Base-by-base conservation (phyloP, 257 asterid species). In the Mitragyna speciosa region DNA sequence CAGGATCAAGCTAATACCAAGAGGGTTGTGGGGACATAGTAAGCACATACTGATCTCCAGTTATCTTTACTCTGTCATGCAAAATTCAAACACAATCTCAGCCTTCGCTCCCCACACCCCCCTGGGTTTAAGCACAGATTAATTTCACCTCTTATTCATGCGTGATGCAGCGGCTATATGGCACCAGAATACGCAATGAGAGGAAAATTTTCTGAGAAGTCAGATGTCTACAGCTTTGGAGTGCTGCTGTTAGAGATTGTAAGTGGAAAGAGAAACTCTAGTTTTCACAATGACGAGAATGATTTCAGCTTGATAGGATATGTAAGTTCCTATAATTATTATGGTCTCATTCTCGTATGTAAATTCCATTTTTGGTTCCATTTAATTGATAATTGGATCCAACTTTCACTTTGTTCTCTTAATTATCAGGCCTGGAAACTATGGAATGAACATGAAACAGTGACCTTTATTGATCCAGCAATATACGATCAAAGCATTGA, bases 181-280 rank as follows among this genome's bases (percentile, higher is more conserved):
- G 93, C 97, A 61, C 97, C 94, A 0, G 97, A 90, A 78, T 92
- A 92, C 61, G 93, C 93, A 59, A 41, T 90, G 84, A 78, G 84
- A 65, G 97, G 97, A 77, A 85, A 87, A 84, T 87, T 90, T 82
- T 90, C 97, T 3, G 93, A 92, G 76, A 92, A 84, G 67, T 90
- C 92, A 41, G 97, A 90, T 74, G 88, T 89, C 19, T 92, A 84
- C 83, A 89, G 92, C 87, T 88, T 87, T 6, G 93, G 93, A 75
- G 90, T 92, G 66, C 56, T 90, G 79, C 71, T 92, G 48, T 74
- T 88, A 4, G 94, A 92, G 89, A 89, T 92, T 85, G 82, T 73
- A 19, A 83, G 84, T 28, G 97, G 93, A 56, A 87, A 79, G 81
- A 87, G 82, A 89, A 92, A 89, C 87, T 14, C 56, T 3, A 73